Base-by-base conservation (phyloP, 2,329 filamentous ascomycete species). In the Cryphonectria naterciae region DNA sequence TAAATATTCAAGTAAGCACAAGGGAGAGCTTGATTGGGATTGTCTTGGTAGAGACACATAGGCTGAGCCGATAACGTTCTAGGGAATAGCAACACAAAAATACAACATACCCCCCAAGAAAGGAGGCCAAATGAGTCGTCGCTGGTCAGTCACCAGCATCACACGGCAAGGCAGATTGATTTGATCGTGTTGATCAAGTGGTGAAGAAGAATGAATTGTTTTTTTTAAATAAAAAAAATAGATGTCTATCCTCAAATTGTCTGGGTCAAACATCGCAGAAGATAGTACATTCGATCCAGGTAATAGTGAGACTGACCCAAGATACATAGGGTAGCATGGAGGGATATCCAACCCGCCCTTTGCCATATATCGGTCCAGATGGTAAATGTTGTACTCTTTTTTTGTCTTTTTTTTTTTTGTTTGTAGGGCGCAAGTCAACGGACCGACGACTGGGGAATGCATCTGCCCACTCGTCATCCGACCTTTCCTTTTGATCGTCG, bases 171-270 rank as follows among this genome's bases (percentile, higher is more conserved):
- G 39, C 58, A n/a, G 8, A 10, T n/a, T 4, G 22, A 7, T 15
- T 15, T 19, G 8, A 61, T 35, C 15, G 35, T 32, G 17, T 6
- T n/a, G 11, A 1, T 25, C 6, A 52, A 32, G 46, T 52, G n/a
- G 46, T 67, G 70, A 72, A 68, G 60, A 72, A 70, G 52, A 65
- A 64, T 65, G 70, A 70, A 70, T 72, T 70, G 70, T 70, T 61
- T 70, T 32, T 32, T 32, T 32, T 32, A 32, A 32, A 68, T 61
- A 72, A 69, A 67, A 67, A 65, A 58, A 66, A 62, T 67, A 69
- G 67, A 72, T 72, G 71, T 72, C 71, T 72, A 69, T 71, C 68
- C 71, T 71, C 66, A 58, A 58, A 69, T 63, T 71, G 69, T 67
- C 70, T 71, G 67, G 69, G 67, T 67, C 67, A 63, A 25, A 71